phyloP scores from a whole-genome alignment of 192 early-diverging fungal species.

The Mortierella hygrophila region DNA sequence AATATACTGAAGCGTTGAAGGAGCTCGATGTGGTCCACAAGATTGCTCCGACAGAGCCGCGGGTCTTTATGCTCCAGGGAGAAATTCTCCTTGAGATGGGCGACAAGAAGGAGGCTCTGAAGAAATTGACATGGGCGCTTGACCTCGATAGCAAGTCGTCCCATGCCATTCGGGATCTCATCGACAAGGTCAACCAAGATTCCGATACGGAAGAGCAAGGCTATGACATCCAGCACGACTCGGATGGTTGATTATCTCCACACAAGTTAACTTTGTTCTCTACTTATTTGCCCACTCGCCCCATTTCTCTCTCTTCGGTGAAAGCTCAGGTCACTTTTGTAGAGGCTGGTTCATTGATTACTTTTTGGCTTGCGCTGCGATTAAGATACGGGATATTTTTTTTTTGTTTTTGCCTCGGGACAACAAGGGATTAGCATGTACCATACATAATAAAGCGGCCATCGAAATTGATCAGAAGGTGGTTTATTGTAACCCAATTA shows the following conservation, averaged over 20 bases:
- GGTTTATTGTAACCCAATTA: too few species aligned
- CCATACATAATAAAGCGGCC: neutral
- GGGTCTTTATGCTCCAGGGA: conserved; percentile 75
- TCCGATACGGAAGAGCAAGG: conserved; percentile 16
- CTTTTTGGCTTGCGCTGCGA: neutral
- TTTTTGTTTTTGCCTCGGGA: neutral
- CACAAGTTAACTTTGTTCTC: conserved; percentile 3
- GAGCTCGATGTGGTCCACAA: conserved; percentile 73
- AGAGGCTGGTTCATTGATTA: neutral
- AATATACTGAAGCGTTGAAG: conserved; percentile 72
- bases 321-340: neutral
- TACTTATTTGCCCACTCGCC: neutral
- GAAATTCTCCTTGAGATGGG: conserved; percentile 67
- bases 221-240: conserved; percentile 27
- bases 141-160: conserved; percentile 66
- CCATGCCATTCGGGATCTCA: conserved; percentile 59
- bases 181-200: conserved; percentile 56
- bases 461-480: conserved; percentile 3
- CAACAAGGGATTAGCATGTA: neutral
- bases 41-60: conserved; percentile 60
- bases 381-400: neutral
- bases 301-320: neutral
- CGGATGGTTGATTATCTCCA: conserved; percentile 10
- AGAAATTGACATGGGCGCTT: conserved; percentile 73
- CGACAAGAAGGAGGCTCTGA: conserved; percentile 63